phyloP scores from a whole-genome alignment of 495 filamentous ascomycete species.

The Apiosordaria backusii region DNA sequence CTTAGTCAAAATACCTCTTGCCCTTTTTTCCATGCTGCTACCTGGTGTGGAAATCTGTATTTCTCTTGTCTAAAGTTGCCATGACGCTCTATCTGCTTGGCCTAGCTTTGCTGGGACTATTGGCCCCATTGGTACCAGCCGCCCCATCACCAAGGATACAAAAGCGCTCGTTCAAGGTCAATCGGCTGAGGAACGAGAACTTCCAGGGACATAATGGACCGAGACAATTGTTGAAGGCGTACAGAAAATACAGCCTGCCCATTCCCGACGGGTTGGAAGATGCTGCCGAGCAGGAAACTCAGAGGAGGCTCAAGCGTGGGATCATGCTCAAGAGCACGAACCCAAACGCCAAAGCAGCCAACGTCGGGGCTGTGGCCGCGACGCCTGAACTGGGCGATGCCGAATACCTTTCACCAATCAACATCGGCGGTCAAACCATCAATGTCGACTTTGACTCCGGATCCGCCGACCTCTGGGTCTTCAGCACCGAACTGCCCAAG shows the following conservation, averaged over 20 bases:
- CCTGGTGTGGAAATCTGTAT: conserved; percentile 3
- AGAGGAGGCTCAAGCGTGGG: not conserved
- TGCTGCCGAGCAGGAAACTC: conserved; percentile 31
- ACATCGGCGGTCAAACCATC: conserved; percentile 68
- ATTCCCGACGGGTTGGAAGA: conserved; percentile 40
- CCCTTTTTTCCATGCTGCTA: not conserved
- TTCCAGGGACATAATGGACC: conserved; percentile 53
- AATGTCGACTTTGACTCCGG: conserved; percentile 82
- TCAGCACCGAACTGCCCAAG: conserved; percentile 60
- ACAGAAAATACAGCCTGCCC: conserved; percentile 60
- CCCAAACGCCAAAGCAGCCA: conserved; percentile 10
- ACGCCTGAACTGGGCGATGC: conserved; percentile 59
- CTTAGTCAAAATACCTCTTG: too few species aligned
- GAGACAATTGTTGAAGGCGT: conserved; percentile 56
- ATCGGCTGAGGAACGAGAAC: conserved; percentile 52
- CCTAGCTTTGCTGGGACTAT: conserved; percentile 37
- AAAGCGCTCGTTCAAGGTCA: conserved; percentile 57
- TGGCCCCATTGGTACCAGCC: conserved; percentile 40
- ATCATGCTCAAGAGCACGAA: conserved; percentile 14
- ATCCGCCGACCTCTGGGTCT: conserved; percentile 81
- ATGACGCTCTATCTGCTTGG: conserved; percentile 38
- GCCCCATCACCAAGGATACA: conserved; percentile 34
- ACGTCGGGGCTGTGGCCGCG: conserved; percentile 54
- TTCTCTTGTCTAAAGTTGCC: not conserved
- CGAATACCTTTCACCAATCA: conserved; percentile 69